Base-by-base conservation (phyloP, 1,284 basidiomycete species). In the Mycena citricolor region DNA sequence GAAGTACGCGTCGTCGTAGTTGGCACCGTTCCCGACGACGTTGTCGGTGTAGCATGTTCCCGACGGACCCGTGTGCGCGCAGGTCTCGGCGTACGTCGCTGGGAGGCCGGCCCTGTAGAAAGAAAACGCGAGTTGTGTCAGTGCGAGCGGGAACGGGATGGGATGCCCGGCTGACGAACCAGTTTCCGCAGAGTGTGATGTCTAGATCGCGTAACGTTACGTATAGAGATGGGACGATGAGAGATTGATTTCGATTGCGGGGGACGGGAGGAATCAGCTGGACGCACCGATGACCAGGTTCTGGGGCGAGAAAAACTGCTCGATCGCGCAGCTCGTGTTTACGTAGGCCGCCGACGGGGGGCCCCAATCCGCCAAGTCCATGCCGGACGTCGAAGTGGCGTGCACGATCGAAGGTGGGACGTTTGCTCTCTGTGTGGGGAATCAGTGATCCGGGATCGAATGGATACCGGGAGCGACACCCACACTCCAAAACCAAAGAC, bases 401-500 rank as follows among this genome's bases (percentile, higher is more conserved):
- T 59, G 52, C 8, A 39, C 50, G 32, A 70, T 58, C 2, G 73
- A 69, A 60, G 65, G 47, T 54, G 71, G 59, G 31, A 76, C 48
- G 57, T 68, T 55, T 44, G 69, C 48, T 49, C 77, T 61, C 74
- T 74, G 29, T 52, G 51, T 29, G 61, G n/a, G 7, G 29, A 13
- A 17, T 40, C 8, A 44, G 40, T 29, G 26, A 33, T 22, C 25
- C 42, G 41, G 33, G 35, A 31, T 32, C 13, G 34, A 19, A 24
- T 41, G n/a, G 19, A 17, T 26, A 38, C 32, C 22, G 26, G 25
- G 24, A 12, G 33, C 42, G 5, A 19, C n/a, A 66, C 72, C 50
- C 57, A 79, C 77, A 39, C 68, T 73, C 72, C 79, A 80, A 66
- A 82, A 85, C 83, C 83, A 86, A 32, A 85, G 77, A 56, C 76